phyloP scores from a whole-genome alignment of 306 rosid genomes.

The Cucurbita maxima region DNA sequence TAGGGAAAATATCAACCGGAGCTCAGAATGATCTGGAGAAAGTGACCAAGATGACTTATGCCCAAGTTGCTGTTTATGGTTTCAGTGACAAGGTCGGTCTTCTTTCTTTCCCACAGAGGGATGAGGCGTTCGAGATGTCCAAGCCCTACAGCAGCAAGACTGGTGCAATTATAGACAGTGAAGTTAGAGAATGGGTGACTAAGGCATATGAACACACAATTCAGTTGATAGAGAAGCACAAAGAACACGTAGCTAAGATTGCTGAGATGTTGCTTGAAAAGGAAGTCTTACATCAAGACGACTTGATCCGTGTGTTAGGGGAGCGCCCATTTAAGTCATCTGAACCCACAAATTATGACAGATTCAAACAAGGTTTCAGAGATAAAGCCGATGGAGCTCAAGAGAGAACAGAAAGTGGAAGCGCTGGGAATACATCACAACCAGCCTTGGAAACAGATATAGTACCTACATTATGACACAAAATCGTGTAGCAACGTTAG shows the following conservation, averaged over 20 bases:
- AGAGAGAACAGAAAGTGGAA: background rate
- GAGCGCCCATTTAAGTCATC: constrained; percentile 20
- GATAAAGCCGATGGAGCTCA: constrained; percentile 10
- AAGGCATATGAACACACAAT: constrained; percentile 22
- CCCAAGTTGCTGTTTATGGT: constrained; percentile 26
- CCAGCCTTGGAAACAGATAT: background rate
- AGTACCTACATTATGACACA: background rate
- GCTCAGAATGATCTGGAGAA: constrained; percentile 33
- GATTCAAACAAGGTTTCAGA: constrained; percentile 20
- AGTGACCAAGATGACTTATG: constrained; percentile 35
- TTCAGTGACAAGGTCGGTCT: constrained; percentile 31
- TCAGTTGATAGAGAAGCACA: constrained; percentile 24
- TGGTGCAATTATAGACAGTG: constrained; percentile 23
- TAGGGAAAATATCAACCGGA: constrained; percentile 33
- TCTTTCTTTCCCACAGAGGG: constrained; percentile 27
- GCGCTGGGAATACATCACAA: background rate
- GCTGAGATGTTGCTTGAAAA: constrained; percentile 30
- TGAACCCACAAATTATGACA: constrained; percentile 20
- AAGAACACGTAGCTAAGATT: constrained; percentile 14
- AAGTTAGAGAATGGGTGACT: constrained; percentile 31
- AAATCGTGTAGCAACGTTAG: background rate
- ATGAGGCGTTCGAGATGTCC: constrained; percentile 14
- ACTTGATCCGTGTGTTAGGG: constrained; percentile 22
- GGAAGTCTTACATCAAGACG: constrained; percentile 30
- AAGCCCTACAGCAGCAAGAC: constrained; percentile 33